Evolutionary conservation across 306 rosid species (phyloP), one percentile per base, ranked within the genome.

Genomic region (Arachis stenosperma): DNA sequence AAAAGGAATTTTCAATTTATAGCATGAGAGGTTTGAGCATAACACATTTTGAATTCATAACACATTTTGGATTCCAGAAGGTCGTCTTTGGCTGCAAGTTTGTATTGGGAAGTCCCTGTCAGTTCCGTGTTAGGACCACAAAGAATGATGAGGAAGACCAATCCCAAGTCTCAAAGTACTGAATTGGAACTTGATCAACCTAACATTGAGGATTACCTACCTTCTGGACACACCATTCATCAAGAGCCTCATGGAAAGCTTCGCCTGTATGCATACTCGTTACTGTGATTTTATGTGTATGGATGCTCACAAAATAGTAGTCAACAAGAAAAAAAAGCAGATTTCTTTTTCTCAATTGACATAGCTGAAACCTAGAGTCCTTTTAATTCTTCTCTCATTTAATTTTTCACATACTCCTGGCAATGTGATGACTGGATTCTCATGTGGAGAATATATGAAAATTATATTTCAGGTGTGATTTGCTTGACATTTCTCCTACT

Each of bases 131-230:
- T 50, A 62, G 39, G 53, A 69, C 76, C 64, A 17, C 63, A 68
- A 9, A 9, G 30, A 11, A 57, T 13, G 65, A 82, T 84, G 90
- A 64, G 68, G 62, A 12, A 30, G 5, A 22, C 72, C 9, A 73
- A 64, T 55, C 86, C 85, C 67, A 77, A 59, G 6, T 61, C 84
- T 48, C 87, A 92, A 9, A 62, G 85, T 86, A 88, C 95, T 79
- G 97, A 89, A 68, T 81, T 87, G 86, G 97, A 91, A 82, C 78
- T 91, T 73, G 95, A 87, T 84, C 90, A 80, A n/a, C 97, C 92
- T 69, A 90, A 91, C 73, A 81, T 91, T 80, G 97, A 91, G 71
- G 97, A 91, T 65, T 91, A 91, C 61, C 90, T 91, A 54, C 95
- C 95, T 81, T 87, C 88, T 46, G 97, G 97, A 57, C 51, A 84